Percentiles rank a stretch among this genome's conserved stretches.
phyloP scores from a whole-genome alignment of 2,329 filamentous ascomycete genomes.

The Sclerotinia nivalis region DNA sequence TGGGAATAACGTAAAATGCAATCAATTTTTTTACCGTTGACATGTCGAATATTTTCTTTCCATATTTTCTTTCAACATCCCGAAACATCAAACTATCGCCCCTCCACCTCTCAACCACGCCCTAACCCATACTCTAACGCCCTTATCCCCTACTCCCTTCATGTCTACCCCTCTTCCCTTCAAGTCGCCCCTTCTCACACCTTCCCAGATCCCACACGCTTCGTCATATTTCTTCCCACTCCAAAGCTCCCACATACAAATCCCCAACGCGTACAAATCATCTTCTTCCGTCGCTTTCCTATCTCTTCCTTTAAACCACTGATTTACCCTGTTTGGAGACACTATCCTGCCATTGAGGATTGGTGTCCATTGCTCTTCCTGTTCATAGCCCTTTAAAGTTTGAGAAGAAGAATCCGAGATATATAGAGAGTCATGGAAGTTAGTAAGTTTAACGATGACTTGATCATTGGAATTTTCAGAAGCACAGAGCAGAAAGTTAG shows the following conservation, averaged over 20 bases:
- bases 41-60: neutral
- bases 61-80: neutral
- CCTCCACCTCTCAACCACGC: constrained; percentile 3
- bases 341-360: neutral
- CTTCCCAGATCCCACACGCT: neutral
- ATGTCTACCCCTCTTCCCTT: constrained; percentile 3
- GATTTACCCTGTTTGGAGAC: neutral
- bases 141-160: neutral
- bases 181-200: neutral
- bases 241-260: constrained; percentile 1
- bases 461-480: neutral
- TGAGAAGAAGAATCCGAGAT: neutral
- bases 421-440: neutral
- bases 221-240: constrained; percentile 1
- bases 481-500: neutral
- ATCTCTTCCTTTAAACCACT: constrained; percentile 5
- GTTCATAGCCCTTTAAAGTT: neutral
- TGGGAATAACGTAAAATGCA: neutral
- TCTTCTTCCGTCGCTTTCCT: neutral
- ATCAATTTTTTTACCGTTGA: neutral
- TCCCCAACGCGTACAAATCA: constrained; percentile 3
- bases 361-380: neutral
- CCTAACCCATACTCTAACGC: neutral
- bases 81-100: neutral
- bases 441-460: neutral